Percentiles rank a stretch among this genome's conserved stretches.
Evolutionary conservation across 805 yeast species (phyloP).

Genomic region (Yarrowia sp.): DNA sequence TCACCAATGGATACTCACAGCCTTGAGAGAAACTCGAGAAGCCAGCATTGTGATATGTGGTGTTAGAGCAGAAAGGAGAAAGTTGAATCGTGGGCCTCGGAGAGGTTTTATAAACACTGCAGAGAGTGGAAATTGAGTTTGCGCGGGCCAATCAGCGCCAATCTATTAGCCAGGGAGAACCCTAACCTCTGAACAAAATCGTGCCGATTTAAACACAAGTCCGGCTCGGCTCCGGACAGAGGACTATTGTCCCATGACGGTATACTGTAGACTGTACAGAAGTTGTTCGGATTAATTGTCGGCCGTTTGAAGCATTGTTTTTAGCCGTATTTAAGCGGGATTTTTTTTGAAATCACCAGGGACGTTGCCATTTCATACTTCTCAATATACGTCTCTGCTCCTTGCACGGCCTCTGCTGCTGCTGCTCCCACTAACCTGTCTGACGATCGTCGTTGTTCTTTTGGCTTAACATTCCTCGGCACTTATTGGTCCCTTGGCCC

Average conservation of each 20-base stretch:
- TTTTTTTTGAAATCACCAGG: no score
- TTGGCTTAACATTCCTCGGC: constrained; percentile 20
- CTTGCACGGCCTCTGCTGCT: background rate
- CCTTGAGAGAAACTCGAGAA: constrained; percentile 25
- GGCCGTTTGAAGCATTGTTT: no score
- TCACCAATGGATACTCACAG: constrained; percentile 21
- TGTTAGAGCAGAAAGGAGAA: constrained; percentile 23
- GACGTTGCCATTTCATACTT: no score
- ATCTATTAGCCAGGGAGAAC: constrained; percentile 3
- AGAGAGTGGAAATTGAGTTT: background rate
- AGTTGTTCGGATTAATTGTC: constrained; percentile 1
- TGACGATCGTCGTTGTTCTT: background rate
- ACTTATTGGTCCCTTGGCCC: constrained; percentile 10
- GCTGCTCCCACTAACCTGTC: background rate
- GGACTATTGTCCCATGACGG: background rate
- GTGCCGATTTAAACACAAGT: constrained; percentile 5
- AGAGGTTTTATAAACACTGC: constrained; percentile 23
- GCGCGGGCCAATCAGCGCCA: background rate
- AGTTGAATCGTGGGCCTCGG: constrained; percentile 11
- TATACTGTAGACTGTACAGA: no score
- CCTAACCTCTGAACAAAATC: constrained; percentile 1
- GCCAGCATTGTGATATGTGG: constrained; percentile 20
- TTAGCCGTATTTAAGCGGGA: no score
- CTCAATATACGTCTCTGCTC: no score
- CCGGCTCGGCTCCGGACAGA: constrained; percentile 21